phyloP scores from a whole-genome alignment of 192 early-diverging fungal species.

The Podila clonocystis region DNA sequence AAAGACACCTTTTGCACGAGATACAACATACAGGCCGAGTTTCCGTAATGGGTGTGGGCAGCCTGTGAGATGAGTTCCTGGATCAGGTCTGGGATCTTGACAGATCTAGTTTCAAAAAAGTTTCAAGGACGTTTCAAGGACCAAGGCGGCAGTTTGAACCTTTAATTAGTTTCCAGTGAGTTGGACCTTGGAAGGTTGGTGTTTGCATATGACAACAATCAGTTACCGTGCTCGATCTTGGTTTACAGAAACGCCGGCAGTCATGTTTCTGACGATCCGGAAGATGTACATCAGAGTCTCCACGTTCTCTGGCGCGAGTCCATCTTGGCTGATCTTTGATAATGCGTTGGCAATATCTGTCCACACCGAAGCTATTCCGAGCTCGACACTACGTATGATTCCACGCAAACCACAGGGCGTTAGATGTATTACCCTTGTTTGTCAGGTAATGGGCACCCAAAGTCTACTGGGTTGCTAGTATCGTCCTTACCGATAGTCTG shows the following conservation, averaged over 20 bases:
- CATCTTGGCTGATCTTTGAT: constrained; percentile 9
- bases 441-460: no score
- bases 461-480: no score
- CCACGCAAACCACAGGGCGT: background rate
- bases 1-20: background rate
- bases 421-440: background rate
- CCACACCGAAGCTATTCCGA: constrained; percentile 12
- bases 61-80: constrained; percentile 38
- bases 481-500: constrained; percentile 23
- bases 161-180: background rate
- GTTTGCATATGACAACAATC: background rate
- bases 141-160: background rate
- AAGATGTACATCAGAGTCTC: constrained; percentile 31
- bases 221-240: constrained; percentile 43
- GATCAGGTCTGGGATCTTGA: constrained; percentile 6
- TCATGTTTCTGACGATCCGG: constrained; percentile 33
- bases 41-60: constrained; percentile 48
- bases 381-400: constrained; percentile 6
- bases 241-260: constrained; percentile 13
- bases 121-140: background rate
- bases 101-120: background rate
- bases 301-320: constrained; percentile 22
- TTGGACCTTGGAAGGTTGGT: no score
- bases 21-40: constrained; percentile 17
- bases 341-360: constrained; percentile 4